Base-by-base conservation (phyloP, 2,329 filamentous ascomycete genomes). In the Podosphaera fusca region DNA sequence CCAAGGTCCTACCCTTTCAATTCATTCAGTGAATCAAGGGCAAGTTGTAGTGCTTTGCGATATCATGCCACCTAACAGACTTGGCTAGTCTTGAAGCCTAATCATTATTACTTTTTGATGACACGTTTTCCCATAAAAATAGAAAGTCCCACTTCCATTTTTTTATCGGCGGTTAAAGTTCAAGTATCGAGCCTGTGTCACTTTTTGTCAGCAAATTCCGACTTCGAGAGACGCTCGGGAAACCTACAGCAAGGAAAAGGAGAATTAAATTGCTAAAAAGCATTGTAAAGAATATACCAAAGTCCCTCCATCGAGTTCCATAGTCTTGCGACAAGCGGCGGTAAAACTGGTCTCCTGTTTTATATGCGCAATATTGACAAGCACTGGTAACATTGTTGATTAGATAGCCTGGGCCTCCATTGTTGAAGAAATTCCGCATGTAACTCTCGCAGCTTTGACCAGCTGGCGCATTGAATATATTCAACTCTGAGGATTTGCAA, bases 331-430 rank as follows among this genome's bases (percentile, higher is more conserved):
- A 75, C 21, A 94, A 74, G 0, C 78, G 74, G 56, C 72, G 66
- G 66, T 85, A 94, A 65, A 90, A 94, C 70, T 94, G 75, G 61
- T 94, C 84, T 35, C 87, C 88, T 10, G 85, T 71, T 60, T 77
- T 81, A 71, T 80, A 94, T 0, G 87, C 85, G 65, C 88, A 94
- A 71, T 94, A 94, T 64, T 83, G 72, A 70, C 88, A 94, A 30
- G 74, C 70, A 52, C 71, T 76, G 0, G 84, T 85, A 1, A 74
- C 72, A 62, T 84, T 82, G 63, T 80, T 72, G 42, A 78, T 73
- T 2, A 94, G 67, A 63, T 94, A 94, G 0, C 87, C 87, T 0
- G 77, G 66, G 0, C 82, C 84, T n/a, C 84, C 82, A 2, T 64
- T 64, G 2, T 72, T 70, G 65, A 92, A 88, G 70, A 86, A 94